Percentiles rank a stretch among this genome's conserved stretches.
These are phyloP conservation scores for Globisporangium nunn DNA, from an alignment of 352 stramenopile species.

Conservation along the genomic window DNA sequence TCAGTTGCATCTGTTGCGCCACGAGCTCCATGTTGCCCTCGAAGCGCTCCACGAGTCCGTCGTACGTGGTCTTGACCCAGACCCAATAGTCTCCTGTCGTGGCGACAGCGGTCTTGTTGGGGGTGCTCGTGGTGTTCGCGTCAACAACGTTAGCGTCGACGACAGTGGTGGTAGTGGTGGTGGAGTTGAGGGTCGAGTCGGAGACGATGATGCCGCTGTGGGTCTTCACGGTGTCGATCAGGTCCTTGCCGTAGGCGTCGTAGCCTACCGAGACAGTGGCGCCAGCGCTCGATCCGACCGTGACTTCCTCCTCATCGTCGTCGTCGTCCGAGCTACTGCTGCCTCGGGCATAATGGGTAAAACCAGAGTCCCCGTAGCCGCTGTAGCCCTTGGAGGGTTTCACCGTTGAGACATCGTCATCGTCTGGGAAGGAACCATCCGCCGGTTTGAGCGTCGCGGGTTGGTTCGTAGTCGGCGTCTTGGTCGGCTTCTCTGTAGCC, in stretches of 20 bases:
- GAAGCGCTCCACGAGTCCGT: slow-evolving; percentile 45
- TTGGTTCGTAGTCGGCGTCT: background rate
- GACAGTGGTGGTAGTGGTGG: slow-evolving; percentile 9
- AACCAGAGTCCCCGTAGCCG: background rate
- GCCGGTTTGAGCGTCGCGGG: slow-evolving; percentile 1
- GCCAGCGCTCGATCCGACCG: slow-evolving; percentile 13
- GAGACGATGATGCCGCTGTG: slow-evolving; percentile 40
- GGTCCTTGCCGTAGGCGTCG: slow-evolving; percentile 20
- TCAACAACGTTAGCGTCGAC: slow-evolving; percentile 18
- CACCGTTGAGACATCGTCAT: slow-evolving; percentile 21
- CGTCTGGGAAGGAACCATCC: slow-evolving; percentile 20
- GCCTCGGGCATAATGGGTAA: background rate
- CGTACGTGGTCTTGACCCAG: slow-evolving; percentile 54
- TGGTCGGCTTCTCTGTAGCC: slow-evolving; percentile 12
- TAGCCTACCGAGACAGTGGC: slow-evolving; percentile 37
- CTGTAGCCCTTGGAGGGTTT: slow-evolving; percentile 3
- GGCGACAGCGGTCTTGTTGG: slow-evolving; percentile 27
- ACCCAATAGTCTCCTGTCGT: slow-evolving; percentile 57
- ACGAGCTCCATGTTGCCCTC: slow-evolving; percentile 55
- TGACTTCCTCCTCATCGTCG: slow-evolving; percentile 17
- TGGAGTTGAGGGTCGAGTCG: slow-evolving; percentile 15
- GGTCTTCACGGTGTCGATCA: slow-evolving; percentile 29
- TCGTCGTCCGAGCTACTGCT: slow-evolving; percentile 12
- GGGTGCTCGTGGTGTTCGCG: slow-evolving; percentile 32
- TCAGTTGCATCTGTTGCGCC: slow-evolving; percentile 48